These are phyloP conservation scores for Yamadazyma takamatsuzukensis DNA, from an alignment of 805 yeast genomes.

Conservation along the genomic window DNA sequence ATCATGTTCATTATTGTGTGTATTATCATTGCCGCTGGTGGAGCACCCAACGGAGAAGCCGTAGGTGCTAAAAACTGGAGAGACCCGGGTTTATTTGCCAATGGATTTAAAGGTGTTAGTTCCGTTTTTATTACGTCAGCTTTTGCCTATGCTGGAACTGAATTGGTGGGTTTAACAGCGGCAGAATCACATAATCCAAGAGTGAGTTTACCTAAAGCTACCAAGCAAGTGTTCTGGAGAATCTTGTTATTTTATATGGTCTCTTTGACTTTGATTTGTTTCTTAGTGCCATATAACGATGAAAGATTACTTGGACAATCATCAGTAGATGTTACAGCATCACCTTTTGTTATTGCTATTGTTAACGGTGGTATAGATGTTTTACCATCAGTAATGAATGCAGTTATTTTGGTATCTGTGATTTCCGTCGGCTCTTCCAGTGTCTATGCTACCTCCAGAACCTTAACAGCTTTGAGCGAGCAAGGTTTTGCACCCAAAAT, in stretches of 20 bases:
- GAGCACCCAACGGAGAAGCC: constrained; percentile 47
- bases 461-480: constrained; percentile 62
- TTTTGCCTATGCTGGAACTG: constrained; percentile 56
- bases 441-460: constrained; percentile 67
- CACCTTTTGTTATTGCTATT: constrained; percentile 75
- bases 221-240: constrained; percentile 83
- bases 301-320: constrained; percentile 42
- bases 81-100: constrained; percentile 52
- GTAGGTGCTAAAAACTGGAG: constrained; percentile 51
- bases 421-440: constrained; percentile 73
- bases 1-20: constrained; percentile 54
- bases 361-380: constrained; percentile 62
- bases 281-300: constrained; percentile 68
- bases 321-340: constrained; percentile 58
- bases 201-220: constrained; percentile 64
- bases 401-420: constrained; percentile 63
- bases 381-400: constrained; percentile 68
- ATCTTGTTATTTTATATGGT: constrained; percentile 66
- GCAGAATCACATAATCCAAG: constrained; percentile 72
- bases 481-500: constrained; percentile 60
- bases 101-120: constrained; percentile 42
- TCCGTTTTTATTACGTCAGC: constrained; percentile 47
- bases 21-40: constrained; percentile 37
- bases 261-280: constrained; percentile 51
- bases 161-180: constrained; percentile 41